Conservation (phyloP, 768 basidiomycete species). For the Suillus subaureus region DNA sequence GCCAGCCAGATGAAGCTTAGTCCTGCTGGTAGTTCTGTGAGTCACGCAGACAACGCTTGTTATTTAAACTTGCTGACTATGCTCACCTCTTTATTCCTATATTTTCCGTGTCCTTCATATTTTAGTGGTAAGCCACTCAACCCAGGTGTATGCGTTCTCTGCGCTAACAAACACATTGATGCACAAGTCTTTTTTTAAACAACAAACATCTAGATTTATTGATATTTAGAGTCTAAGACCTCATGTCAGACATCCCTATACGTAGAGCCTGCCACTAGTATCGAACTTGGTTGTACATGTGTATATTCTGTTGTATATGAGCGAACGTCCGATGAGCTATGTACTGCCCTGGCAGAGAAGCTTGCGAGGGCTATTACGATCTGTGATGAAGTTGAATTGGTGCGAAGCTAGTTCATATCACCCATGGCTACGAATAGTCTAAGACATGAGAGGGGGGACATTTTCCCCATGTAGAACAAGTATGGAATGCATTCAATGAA, state of each 20-base stretch:
- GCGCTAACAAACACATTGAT: not conserved
- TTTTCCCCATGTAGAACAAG: constrained; percentile 26
- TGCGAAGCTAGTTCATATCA: constrained; percentile 27
- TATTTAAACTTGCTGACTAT: not conserved
- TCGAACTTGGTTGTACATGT: not conserved
- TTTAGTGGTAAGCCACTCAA: not conserved
- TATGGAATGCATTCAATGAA: constrained; percentile 53
- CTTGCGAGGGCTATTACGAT: constrained; percentile 67
- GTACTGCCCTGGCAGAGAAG: constrained; percentile 54
- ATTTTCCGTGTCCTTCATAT: too few relatives aligned
- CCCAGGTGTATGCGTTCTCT: not conserved
- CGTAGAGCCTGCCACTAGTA: not conserved
- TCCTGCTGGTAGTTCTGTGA: not conserved
- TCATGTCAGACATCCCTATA: not conserved
- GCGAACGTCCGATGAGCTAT: constrained; percentile 41
- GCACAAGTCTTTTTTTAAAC: not conserved
- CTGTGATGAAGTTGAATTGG: constrained; percentile 53
- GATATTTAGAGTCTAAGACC: not conserved
- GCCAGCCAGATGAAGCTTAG: not conserved
- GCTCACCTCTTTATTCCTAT: not conserved
- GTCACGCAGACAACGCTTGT: not conserved
- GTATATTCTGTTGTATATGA: not conserved
- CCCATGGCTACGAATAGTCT: constrained; percentile 60
- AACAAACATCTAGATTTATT: not conserved
- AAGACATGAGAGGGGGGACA: constrained; percentile 46